These are phyloP conservation scores for Myxozyma lipomycoides DNA, from an alignment of 805 yeast genomes.

Conservation along the genomic window DNA sequence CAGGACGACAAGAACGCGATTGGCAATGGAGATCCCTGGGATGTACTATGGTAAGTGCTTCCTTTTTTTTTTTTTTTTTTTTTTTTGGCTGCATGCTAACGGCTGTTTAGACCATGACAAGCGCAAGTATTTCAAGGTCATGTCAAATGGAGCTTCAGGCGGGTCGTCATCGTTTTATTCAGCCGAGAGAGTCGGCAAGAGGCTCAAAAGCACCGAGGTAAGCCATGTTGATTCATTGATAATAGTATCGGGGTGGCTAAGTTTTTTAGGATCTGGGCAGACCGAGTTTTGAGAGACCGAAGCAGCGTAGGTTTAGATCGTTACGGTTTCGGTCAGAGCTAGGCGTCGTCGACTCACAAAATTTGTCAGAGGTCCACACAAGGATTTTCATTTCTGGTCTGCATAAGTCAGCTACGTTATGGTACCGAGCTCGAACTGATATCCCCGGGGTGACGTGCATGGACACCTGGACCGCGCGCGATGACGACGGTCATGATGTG, in stretches of 20 bases:
- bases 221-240: too few relatives aligned
- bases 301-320: neutral
- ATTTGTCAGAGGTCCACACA: conserved; percentile 2
- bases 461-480: conserved; percentile 7
- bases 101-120: conserved; percentile 24
- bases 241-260: neutral
- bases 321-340: neutral
- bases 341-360: neutral
- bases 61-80: neutral
- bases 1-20: neutral
- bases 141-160: conserved; percentile 28
- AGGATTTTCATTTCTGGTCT: conserved; percentile 11
- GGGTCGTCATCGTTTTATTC: conserved; percentile 29
- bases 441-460: conserved; percentile 21
- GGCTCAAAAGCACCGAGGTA: conserved; percentile 18
- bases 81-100: neutral
- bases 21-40: conserved; percentile 17
- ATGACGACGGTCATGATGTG: conserved; percentile 2
- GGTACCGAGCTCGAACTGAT: conserved; percentile 20
- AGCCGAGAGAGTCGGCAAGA: conserved; percentile 25
- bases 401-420: conserved; percentile 11
- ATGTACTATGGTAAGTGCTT: conserved; percentile 21
- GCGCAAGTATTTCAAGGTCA: conserved; percentile 31
- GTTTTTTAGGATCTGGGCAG: neutral
- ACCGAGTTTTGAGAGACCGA: neutral